Percentiles rank a stretch among this genome's conserved stretches.
These are phyloP conservation scores for Fagus crenata DNA, from an alignment of 306 rosid genomes.

Conservation along the genomic window DNA sequence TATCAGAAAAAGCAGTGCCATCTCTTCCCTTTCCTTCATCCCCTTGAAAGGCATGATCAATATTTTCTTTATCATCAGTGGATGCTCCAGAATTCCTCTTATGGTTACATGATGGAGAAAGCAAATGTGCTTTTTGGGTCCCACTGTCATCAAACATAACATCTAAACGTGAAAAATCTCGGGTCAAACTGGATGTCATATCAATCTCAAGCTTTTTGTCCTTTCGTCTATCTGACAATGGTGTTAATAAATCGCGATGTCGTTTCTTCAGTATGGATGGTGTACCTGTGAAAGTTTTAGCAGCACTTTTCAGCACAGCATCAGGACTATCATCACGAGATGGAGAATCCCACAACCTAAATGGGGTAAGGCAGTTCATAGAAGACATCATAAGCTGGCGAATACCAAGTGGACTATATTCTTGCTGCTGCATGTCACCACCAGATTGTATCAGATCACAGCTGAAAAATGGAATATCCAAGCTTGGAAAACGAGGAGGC, in stretches of 20 bases:
- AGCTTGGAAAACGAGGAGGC: slow-evolving; percentile 94
- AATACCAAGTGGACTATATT: slow-evolving; percentile 95
- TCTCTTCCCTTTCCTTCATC: slow-evolving; percentile 35
- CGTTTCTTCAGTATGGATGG: slow-evolving; percentile 95
- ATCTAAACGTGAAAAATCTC: slow-evolving; percentile 76
- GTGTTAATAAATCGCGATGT: slow-evolving; percentile 75
- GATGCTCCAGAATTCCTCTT: slow-evolving; percentile 33
- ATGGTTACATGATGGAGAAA: slow-evolving; percentile 46
- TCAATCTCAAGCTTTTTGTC: slow-evolving; percentile 76
- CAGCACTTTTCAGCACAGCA: slow-evolving; percentile 81
- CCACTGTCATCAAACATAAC: slow-evolving; percentile 67
- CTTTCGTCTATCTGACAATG: slow-evolving; percentile 76
- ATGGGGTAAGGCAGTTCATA: slow-evolving; percentile 84
- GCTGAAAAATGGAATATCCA: slow-evolving; percentile 90
- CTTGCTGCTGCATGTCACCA: slow-evolving; percentile 93
- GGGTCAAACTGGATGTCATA: slow-evolving; percentile 58
- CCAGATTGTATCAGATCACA: slow-evolving; percentile 89
- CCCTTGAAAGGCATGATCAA: slow-evolving; percentile 29
- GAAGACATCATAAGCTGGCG: slow-evolving; percentile 94
- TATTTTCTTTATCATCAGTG: slow-evolving; percentile 59
- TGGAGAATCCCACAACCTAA: slow-evolving; percentile 92
- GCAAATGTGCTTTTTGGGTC: slow-evolving; percentile 35
- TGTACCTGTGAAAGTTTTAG: slow-evolving; percentile 80
- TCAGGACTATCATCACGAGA: slow-evolving; percentile 72
- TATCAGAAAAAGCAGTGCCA: slow-evolving; percentile 29